Conservation (phyloP, 805 yeast species). For the Saturnispora sekii region DNA sequence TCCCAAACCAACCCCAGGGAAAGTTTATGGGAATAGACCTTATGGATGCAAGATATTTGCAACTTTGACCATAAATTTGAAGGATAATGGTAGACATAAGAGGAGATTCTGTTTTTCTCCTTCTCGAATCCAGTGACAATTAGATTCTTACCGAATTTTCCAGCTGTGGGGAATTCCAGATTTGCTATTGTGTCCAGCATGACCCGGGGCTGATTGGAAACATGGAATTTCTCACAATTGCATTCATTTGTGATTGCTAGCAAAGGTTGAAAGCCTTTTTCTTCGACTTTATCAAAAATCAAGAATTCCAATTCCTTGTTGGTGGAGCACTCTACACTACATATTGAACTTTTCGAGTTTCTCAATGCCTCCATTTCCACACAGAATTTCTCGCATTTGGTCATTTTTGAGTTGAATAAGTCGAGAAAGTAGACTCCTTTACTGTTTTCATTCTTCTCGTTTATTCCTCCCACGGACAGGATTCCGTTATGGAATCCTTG, state of each 20-base stretch:
- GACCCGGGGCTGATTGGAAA: too few relatives aligned
- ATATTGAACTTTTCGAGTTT: background rate
- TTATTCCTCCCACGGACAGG: conserved; percentile 42
- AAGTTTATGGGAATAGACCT: conserved; percentile 45
- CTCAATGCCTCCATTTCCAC: conserved; percentile 9
- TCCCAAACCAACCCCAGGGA: conserved; percentile 69
- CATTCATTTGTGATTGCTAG: background rate
- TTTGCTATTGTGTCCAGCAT: conserved; percentile 8
- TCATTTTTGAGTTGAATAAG: background rate
- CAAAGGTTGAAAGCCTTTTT: background rate
- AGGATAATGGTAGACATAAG: conserved; percentile 41
- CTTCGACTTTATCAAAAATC: background rate
- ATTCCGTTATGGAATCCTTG: conserved; percentile 37
- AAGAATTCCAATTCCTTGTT: background rate
- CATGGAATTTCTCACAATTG: too few relatives aligned
- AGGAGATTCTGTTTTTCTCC: conserved; percentile 36
- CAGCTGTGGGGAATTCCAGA: conserved; percentile 43
- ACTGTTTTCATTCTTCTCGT: background rate
- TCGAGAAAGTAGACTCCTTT: conserved; percentile 2
- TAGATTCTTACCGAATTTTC: conserved; percentile 55
- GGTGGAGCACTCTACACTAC: background rate
- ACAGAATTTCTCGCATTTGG: conserved; percentile 19
- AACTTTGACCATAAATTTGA: conserved; percentile 58
- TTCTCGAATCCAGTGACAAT: conserved; percentile 52
- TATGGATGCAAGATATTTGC: conserved; percentile 44